Conservation (phyloP, 1,139 yeast genomes). For the Entelexis paramagnoliae region DNA sequence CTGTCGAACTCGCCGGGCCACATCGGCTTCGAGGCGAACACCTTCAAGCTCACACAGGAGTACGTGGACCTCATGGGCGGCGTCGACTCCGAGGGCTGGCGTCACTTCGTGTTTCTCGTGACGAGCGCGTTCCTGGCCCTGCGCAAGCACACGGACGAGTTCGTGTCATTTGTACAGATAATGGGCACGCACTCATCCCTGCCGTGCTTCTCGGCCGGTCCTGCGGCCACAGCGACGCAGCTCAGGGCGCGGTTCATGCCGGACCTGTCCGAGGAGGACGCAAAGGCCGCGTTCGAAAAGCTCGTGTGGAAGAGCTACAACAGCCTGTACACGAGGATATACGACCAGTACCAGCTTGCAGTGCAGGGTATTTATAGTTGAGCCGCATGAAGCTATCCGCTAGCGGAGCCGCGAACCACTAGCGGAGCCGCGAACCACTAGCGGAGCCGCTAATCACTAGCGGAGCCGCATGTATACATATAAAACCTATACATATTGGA, state of each 20-base stretch:
- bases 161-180: slow-evolving; percentile 72
- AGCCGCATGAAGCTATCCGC: too few relatives aligned
- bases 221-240: slow-evolving; percentile 58
- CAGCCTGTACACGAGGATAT: slow-evolving; percentile 80
- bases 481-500: too few relatives aligned
- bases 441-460: too few relatives aligned
- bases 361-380: slow-evolving; percentile 83
- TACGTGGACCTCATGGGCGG: slow-evolving; percentile 86
- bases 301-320: slow-evolving; percentile 74
- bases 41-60: slow-evolving; percentile 81
- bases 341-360: slow-evolving; percentile 85
- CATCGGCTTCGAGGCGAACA: slow-evolving; percentile 86
- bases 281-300: slow-evolving; percentile 66
- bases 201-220: slow-evolving; percentile 87
- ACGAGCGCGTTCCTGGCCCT: slow-evolving; percentile 64
- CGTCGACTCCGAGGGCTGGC: slow-evolving; percentile 46
- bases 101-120: slow-evolving; percentile 49
- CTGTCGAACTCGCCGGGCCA: slow-evolving; percentile 92
- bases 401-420: too few relatives aligned
- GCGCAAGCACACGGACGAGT: slow-evolving; percentile 59
- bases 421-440: too few relatives aligned
- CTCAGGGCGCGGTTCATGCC: slow-evolving; percentile 71
- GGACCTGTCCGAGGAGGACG: slow-evolving; percentile 60
- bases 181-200: slow-evolving; percentile 86
- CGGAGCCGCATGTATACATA: too few relatives aligned